phyloP scores from a whole-genome alignment of 176 grass and related monocot species.

The Oryza meridionalis region DNA sequence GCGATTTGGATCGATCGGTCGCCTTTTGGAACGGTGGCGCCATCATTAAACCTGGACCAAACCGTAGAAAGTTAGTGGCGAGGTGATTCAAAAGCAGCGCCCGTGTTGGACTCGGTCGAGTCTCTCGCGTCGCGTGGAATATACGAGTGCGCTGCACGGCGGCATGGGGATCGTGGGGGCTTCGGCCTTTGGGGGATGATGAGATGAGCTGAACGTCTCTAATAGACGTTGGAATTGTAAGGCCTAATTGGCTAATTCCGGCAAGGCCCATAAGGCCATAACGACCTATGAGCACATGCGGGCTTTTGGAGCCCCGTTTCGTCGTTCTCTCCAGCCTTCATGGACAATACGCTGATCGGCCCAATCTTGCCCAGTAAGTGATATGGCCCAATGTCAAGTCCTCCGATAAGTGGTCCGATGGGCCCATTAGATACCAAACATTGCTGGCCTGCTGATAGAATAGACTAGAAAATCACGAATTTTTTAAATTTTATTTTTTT shows the following conservation, averaged over 20 bases:
- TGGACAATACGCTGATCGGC: too few species aligned
- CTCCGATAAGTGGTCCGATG: too few species aligned
- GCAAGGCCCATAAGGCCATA: not conserved
- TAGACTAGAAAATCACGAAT: too few species aligned
- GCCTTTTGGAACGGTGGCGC: not conserved
- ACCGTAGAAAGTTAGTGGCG: not conserved
- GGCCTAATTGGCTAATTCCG: not conserved
- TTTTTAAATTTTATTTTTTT: too few species aligned
- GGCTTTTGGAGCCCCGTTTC: not conserved
- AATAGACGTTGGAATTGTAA: not conserved
- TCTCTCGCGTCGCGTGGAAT: not conserved
- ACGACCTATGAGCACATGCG: not conserved
- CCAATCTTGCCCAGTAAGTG: too few species aligned
- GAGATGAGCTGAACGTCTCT: not conserved
- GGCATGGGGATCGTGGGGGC: not conserved
- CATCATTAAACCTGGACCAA: slow-evolving; percentile 40
- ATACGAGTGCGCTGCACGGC: not conserved
- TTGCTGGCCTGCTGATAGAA: too few species aligned
- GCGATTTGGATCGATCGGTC: not conserved
- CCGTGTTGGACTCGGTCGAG: slow-evolving; percentile 56
- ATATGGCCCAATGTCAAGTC: too few species aligned
- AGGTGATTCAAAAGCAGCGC: slow-evolving; percentile 33
- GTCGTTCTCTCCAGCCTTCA: not conserved
- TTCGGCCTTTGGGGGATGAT: not conserved
- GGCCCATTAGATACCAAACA: too few species aligned